Base-by-base conservation (phyloP, 192 early-diverging fungal species). In the Phlyctochytrium planicorne region DNA sequence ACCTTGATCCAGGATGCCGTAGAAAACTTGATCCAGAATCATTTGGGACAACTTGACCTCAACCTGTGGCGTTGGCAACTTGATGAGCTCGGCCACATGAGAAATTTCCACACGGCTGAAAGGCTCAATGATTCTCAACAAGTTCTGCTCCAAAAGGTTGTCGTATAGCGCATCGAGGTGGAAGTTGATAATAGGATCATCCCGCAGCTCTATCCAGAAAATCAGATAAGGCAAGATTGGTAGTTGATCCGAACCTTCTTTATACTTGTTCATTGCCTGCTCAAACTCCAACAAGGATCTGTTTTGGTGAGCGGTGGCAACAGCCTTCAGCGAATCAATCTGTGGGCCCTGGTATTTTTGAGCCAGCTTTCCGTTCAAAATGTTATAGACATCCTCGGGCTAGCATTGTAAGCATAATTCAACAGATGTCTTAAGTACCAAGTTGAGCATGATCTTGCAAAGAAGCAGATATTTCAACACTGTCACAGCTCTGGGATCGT, bases 381-480 rank as follows among this genome's bases (percentile, higher is more conserved):
- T 91, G 1, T 87, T 75, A 52, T 93, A 82, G 17, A 99, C 95
- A 73, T 99, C 96, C 30, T 98, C 95, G 2, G 97, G 88, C 90
- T 94, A 79, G 25, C 30, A 65, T 66, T 0, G 30, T 20, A 63
- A 52, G 40, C 14, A 61, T 73, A 30, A 27, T 60, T 34, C 0
- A 66, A 14, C 36, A 30, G 52, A 30, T 2, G 4, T 65, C 3
- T 70, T 20, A 2, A 1, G 75, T 85, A 92, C 91, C 84, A 92
- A 73, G 82, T 95, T 96, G 37, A 96, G 84, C 97, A 99, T 99
- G 69, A 99, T 93, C 75, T 99, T 98, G 87, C 95, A 98, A 52
- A 99, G 83, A 53, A 99, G 76, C 94, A 99, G 94, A 82, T 98
- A 99, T 74, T 96, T 96, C 67, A 99, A 83, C 2, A 93, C 95